These are phyloP conservation scores for Yarrowia sp. DNA, from an alignment of 805 yeast species.

Conservation along the genomic window DNA sequence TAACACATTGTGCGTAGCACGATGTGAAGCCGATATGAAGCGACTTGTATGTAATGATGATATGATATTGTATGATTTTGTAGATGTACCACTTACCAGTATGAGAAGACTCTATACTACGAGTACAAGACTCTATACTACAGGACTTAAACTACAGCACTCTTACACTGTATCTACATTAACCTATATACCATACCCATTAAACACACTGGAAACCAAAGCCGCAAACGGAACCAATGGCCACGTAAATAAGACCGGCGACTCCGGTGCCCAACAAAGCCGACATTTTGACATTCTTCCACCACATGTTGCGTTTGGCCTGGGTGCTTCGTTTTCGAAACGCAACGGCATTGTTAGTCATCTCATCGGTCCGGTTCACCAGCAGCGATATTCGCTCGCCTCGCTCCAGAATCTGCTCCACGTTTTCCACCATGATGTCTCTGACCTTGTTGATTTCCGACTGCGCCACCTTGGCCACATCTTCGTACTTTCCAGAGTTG, in stretches of 20 bases:
- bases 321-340: conserved; percentile 67
- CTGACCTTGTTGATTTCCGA: conserved; percentile 61
- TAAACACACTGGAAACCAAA: conserved; percentile 22
- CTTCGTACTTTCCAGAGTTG: conserved; percentile 29
- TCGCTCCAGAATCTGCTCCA: conserved; percentile 65
- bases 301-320: conserved; percentile 67
- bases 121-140: too few relatives aligned
- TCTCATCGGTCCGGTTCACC: conserved; percentile 74
- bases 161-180: not conserved
- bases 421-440: conserved; percentile 67
- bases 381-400: conserved; percentile 71
- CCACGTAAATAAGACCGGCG: not conserved
- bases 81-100: too few relatives aligned
- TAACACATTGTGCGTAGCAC: not conserved
- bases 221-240: not conserved
- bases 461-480: conserved; percentile 34
- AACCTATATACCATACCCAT: not conserved
- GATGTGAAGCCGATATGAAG: too few relatives aligned
- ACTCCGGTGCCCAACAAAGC: conserved; percentile 21
- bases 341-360: conserved; percentile 62
- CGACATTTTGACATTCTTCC: conserved; percentile 43
- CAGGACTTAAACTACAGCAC: too few relatives aligned
- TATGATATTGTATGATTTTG: too few relatives aligned
- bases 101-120: too few relatives aligned
- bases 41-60: too few relatives aligned